Percentiles rank a stretch among this genome's conserved stretches.
Conservation (phyloP, 495 filamentous ascomycete species). For the Diplogelasinospora grovesii region DNA sequence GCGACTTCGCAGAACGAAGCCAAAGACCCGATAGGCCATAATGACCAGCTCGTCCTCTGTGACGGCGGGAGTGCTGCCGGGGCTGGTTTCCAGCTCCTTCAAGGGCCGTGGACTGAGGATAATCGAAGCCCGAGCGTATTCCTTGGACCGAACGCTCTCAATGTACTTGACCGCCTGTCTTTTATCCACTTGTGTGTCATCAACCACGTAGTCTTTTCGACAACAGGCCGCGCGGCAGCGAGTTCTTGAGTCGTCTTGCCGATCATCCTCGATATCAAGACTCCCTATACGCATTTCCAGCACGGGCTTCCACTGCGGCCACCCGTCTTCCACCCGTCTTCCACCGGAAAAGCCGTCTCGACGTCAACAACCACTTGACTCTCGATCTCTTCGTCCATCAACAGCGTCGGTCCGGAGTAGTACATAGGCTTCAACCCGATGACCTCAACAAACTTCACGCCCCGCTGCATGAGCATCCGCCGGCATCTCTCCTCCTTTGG, state of each 20-base stretch:
- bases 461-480: slow-evolving; percentile 24
- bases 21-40: slow-evolving; percentile 36
- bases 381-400: slow-evolving; percentile 32
- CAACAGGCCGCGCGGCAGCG: slow-evolving; percentile 20
- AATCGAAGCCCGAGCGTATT: slow-evolving; percentile 7
- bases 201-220: slow-evolving; percentile 10
- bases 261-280: slow-evolving; percentile 7
- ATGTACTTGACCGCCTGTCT: slow-evolving; percentile 26
- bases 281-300: not conserved
- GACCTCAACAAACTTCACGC: slow-evolving; percentile 29
- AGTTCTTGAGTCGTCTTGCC: not conserved
- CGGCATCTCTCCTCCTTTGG: slow-evolving; percentile 8
- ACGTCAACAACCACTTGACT: slow-evolving; percentile 42
- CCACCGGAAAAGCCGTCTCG: slow-evolving; percentile 22
- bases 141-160: slow-evolving; percentile 12
- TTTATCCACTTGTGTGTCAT: slow-evolving; percentile 28
- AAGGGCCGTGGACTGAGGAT: slow-evolving; percentile 13
- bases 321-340: slow-evolving; percentile 6
- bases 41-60: slow-evolving; percentile 32
- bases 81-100: slow-evolving; percentile 5
- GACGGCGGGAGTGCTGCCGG: slow-evolving; percentile 8
- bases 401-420: slow-evolving; percentile 28
- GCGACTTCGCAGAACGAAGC: slow-evolving; percentile 34
- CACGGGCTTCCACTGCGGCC: slow-evolving; percentile 10
- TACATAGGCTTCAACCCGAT: slow-evolving; percentile 24